Evolutionary conservation across 2,329 filamentous ascomycete genomes (phyloP), one percentile per base, ranked within the genome.

Genomic region (Corynespora cassiicola): DNA sequence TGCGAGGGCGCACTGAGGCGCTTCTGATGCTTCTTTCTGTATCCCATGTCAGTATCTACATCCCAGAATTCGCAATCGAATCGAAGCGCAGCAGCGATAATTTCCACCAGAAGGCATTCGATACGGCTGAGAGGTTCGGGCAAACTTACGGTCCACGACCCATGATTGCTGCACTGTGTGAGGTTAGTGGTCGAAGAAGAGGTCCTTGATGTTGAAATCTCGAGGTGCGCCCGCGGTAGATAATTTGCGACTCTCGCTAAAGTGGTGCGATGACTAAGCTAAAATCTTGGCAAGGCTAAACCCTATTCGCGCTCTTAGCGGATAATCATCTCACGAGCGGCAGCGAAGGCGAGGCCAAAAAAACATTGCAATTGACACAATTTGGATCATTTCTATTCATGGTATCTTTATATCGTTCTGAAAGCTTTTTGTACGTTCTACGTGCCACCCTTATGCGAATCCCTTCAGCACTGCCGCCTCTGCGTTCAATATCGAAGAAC

Each of bases 1-100:
- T 97, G 94, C 76, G 88, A 95, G 74, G 94, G 94, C 75, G 94
- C 94, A 80, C 88, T 94, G 75, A 97, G 85, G 84, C 94, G 91
- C 91, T 99, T 97, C 80, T 97, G 92, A 81, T 99, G 94, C 88
- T 96, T 96, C 85, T 94, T 95, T 79, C 87, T 91, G 71, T 70
- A 58, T 52, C 21, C 8, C 22, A 23, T 31, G 38, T 50, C 21
- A 52, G 41, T 25, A 26, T n/a, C n/a, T n/a, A n/a, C n/a, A n/a
- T n/a, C n/a, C n/a, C n/a, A 41, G 31, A 22, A 15, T 36, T 39
- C 21, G 20, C 27, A 25, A 31, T 24, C 10, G 20, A 18, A 9
- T 14, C n/a, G n/a, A n/a, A n/a, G 16, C 14, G 15, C 7, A 6
- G 28, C 12, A 6, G 12, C 16, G 28, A 19, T 7, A 33, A 30